These are phyloP conservation scores for Ascochyta pisi DNA, from an alignment of 2,329 filamentous ascomycete genomes.

Conservation along the genomic window DNA sequence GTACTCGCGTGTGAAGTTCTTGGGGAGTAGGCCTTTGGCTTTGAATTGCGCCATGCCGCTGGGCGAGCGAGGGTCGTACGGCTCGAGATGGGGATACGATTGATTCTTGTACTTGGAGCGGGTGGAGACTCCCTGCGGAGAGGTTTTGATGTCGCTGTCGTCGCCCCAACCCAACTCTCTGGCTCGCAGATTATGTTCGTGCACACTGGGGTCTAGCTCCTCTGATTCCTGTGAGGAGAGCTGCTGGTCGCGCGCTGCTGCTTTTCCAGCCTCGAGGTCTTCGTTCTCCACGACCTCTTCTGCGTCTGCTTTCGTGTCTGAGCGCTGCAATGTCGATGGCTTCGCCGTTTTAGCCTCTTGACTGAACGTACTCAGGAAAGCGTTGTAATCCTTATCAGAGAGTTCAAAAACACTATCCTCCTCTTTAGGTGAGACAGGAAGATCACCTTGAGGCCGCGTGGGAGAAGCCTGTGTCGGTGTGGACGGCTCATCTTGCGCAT, in stretches of 20 bases:
- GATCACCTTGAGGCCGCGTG: not conserved
- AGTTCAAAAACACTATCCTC: not conserved
- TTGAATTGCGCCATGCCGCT: not conserved
- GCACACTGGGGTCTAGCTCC: not conserved
- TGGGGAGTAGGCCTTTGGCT: not conserved
- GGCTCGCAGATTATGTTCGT: not conserved
- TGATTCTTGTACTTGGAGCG: not conserved
- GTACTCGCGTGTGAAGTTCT: conserved; percentile 6
- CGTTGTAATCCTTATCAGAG: not conserved
- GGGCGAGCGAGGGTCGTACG: not conserved
- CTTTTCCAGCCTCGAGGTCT: not conserved
- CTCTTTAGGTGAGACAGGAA: not conserved
- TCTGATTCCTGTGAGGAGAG: not conserved
- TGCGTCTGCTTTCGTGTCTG: not conserved
- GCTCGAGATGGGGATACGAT: not conserved
- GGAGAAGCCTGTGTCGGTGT: not conserved
- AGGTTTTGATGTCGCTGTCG: not conserved
- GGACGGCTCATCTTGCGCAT: not conserved
- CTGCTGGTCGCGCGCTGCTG: not conserved
- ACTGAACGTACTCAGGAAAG: not conserved
- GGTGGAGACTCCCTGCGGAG: not conserved
- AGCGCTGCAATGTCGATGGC: too few species aligned
- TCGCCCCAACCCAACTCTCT: not conserved
- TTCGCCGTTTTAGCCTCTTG: too few species aligned
- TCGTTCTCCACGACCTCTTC: not conserved